phyloP scores from a whole-genome alignment of 805 yeast species.

The Barnettozyma californica region DNA sequence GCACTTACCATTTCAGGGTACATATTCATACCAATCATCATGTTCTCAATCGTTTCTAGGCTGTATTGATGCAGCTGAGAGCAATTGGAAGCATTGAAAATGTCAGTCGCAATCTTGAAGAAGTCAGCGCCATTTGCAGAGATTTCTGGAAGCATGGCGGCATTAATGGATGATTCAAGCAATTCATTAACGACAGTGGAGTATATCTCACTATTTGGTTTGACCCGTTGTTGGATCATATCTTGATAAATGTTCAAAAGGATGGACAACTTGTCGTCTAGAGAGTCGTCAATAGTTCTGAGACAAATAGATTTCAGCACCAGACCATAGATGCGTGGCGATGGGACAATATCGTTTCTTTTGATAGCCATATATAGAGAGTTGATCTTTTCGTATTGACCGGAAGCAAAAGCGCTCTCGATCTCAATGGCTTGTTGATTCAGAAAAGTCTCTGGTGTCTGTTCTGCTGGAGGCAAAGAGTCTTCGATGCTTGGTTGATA shows the following conservation, averaged over 20 bases:
- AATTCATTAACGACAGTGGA: conserved; percentile 45
- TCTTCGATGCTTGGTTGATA: conserved; percentile 14
- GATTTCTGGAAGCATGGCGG: conserved; percentile 31
- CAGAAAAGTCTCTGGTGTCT: conserved; percentile 26
- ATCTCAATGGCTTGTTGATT: conserved; percentile 29
- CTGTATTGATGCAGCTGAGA: conserved; percentile 41
- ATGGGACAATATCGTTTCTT: conserved; percentile 42
- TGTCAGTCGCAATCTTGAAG: conserved; percentile 46
- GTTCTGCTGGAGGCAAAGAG: conserved; percentile 14
- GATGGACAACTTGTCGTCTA: conserved; percentile 57
- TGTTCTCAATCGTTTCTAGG: conserved; percentile 39
- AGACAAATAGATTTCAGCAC: conserved; percentile 49
- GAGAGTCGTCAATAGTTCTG: conserved; percentile 46
- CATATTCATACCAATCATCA: conserved; percentile 39
- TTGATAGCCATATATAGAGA: conserved; percentile 35
- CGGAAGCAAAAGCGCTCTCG: conserved; percentile 19
- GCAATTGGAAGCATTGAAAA: conserved; percentile 34
- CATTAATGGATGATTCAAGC: conserved; percentile 42
- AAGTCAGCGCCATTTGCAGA: conserved; percentile 39
- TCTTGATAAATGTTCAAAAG: conserved; percentile 66
- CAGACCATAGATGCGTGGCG: conserved; percentile 45
- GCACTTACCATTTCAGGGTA: conserved; percentile 33
- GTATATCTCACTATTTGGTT: conserved; percentile 54
- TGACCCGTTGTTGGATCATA: conserved; percentile 45
- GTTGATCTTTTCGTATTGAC: conserved; percentile 32